Base-by-base conservation (phyloP, 352 stramenopile genomes). In the Phytophthora capsici region DNA sequence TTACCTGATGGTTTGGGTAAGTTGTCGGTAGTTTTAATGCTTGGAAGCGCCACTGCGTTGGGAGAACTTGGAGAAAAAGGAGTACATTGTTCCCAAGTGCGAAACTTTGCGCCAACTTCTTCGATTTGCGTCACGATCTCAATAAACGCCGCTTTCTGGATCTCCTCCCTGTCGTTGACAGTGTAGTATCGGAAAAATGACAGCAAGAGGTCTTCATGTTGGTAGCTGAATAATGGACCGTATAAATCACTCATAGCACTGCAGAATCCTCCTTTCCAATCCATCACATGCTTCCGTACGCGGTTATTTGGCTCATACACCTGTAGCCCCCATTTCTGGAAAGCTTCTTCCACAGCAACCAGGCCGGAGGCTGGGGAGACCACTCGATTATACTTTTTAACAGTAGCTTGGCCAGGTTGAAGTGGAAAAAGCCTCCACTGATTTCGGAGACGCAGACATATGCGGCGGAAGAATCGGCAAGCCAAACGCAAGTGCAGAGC, bases 41-140 rank as follows among this genome's bases (percentile, higher is more conserved):
- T 20, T 20, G 58, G 58, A 7, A 73, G 12, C 10, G 2, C 7
- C 0, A 55, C 20, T 22, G 37, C 20, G 1, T 44, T 60, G 12
- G 23, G 5, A 2, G 28, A 49, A 14, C 9, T 14, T 30, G 10
- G 3, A 25, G 58, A 16, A 40, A 69, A 69, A 16, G 64, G 58
- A 17, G 63, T 57, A 49, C 80, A 86, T 28, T 91, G 78, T 25
- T 64, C 17, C 83, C 78, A 90, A n/a, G 55, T 47, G 5, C 88
- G 54, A 22, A 83, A 75, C 0, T 67, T 63, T 8, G 26, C 17
- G 3, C 69, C 70, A 16, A 91, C 71, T 56, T 91, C 82, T 47
- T 85, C 75, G 20, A 90, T 78, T 44, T 81, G 56, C 0, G 80
- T 91, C 19, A 82, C 71, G 22, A 91, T 83, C 51, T 89, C 78